Evolutionary conservation across 1,284 basidiomycete species (phyloP).

Genomic region (Rhodofomes roseus): DNA sequence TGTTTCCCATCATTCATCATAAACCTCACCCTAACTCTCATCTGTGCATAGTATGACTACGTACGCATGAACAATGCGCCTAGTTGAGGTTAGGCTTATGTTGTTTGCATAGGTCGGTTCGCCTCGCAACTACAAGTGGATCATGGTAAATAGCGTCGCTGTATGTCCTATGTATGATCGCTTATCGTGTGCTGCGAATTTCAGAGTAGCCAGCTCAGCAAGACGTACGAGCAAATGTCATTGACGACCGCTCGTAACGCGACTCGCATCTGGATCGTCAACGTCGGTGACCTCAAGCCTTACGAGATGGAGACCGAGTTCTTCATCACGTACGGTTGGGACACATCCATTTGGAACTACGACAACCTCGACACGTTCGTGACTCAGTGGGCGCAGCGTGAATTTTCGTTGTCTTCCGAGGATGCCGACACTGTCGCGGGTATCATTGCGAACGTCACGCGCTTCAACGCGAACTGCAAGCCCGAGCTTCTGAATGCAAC

Average conservation of each 20-base stretch:
- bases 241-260: constrained; percentile 56
- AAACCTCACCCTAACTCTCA: too few species aligned
- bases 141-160: constrained; percentile 34
- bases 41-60: constrained; percentile 35
- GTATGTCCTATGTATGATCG: background rate
- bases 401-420: constrained; percentile 48
- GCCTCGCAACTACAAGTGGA: constrained; percentile 61
- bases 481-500: constrained; percentile 64
- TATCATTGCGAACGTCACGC: constrained; percentile 57
- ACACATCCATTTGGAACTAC: constrained; percentile 48
- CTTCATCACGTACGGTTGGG: constrained; percentile 63
- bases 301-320: constrained; percentile 71
- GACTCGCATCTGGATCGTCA: constrained; percentile 54
- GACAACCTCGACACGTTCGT: constrained; percentile 54
- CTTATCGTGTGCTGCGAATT: background rate
- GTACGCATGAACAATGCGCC: constrained; percentile 23
- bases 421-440: constrained; percentile 41
- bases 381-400: constrained; percentile 56
- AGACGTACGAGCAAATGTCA: constrained; percentile 59
- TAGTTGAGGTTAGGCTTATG: background rate
- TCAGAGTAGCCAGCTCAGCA: constrained; percentile 25
- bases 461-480: constrained; percentile 60
- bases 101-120: constrained; percentile 42
- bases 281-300: constrained; percentile 71
- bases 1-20: constrained; percentile 10